phyloP scores from a whole-genome alignment of 1,139 yeast genomes.

The Saccharomyces pastorianus region DNA sequence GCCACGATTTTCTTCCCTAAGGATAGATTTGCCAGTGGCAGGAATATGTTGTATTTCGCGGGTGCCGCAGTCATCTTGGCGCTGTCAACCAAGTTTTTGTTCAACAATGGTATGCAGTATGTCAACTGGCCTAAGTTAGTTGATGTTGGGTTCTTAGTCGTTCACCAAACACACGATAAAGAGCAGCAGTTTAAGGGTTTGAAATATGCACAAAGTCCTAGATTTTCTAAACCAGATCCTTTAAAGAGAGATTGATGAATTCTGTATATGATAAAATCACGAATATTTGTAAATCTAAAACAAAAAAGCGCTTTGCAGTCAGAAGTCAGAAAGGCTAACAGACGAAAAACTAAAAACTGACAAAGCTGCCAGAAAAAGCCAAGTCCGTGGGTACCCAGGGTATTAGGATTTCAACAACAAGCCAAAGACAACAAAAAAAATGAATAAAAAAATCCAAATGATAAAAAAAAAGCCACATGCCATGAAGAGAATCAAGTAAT shows the following conservation, averaged over 20 bases:
- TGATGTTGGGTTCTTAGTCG: conserved; percentile 44
- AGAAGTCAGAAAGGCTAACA: too few relatives aligned
- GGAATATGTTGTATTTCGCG: conserved; percentile 54
- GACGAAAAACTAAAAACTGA: too few relatives aligned
- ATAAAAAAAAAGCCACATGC: background rate
- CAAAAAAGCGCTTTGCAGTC: background rate
- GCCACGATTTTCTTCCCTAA: conserved; percentile 74
- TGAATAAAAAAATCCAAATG: background rate
- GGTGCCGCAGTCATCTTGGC: conserved; percentile 43
- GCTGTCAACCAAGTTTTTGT: conserved; percentile 41
- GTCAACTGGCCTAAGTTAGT: conserved; percentile 88
- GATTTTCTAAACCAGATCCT: conserved; percentile 28
- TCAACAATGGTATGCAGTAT: conserved; percentile 70
- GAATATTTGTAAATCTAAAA: background rate
- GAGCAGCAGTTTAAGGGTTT: conserved; percentile 41
- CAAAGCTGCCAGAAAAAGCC: too few relatives aligned
- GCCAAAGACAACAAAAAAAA: background rate
- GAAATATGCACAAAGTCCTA: conserved; percentile 29
- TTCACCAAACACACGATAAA: conserved; percentile 35
- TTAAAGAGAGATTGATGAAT: conserved; percentile 30
- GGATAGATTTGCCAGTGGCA: conserved; percentile 43
- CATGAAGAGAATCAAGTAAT: too few relatives aligned
- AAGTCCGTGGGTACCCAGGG: too few relatives aligned
- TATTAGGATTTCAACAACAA: too few relatives aligned
- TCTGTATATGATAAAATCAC: background rate